Percentiles rank a stretch among this genome's conserved stretches.
Evolutionary conservation across 768 basidiomycete species (phyloP).

Genomic region (Lentinula guzmanii): DNA sequence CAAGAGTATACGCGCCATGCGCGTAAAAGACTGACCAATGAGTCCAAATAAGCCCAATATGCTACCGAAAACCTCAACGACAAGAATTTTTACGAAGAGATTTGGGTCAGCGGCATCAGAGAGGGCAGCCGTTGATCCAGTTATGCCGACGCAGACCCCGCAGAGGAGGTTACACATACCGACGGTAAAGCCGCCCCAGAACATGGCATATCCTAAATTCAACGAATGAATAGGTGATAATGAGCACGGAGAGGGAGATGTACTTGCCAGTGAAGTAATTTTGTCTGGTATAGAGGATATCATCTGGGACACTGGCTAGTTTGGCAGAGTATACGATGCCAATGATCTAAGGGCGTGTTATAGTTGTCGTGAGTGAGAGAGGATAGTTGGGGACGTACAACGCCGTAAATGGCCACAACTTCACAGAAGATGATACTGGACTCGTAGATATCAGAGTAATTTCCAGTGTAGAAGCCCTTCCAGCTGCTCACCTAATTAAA

Average conservation of each 20-base stretch:
- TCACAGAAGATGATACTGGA: constrained; percentile 97
- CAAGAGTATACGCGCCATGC: neutral
- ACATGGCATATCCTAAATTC: constrained; percentile 77
- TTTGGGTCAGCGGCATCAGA: constrained; percentile 94
- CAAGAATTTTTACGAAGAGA: constrained; percentile 93
- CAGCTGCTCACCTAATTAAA: constrained; percentile 71
- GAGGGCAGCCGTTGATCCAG: constrained; percentile 91
- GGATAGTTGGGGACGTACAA: constrained; percentile 44
- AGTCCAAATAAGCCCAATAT: constrained; percentile 91
- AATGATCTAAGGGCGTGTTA: constrained; percentile 61
- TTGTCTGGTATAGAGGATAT: constrained; percentile 69
- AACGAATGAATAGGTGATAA: neutral
- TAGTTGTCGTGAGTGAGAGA: neutral
- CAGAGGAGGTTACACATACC: constrained; percentile 94
- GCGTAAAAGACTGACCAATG: constrained; percentile 57
- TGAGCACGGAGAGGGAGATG: neutral
- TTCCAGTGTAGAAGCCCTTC: neutral
- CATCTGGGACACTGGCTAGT: constrained; percentile 53
- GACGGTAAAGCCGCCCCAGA: constrained; percentile 96
- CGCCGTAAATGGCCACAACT: constrained; percentile 98
- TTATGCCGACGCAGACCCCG: constrained; percentile 90
- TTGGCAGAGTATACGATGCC: constrained; percentile 94
- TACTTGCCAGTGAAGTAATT: constrained; percentile 88
- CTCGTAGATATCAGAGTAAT: neutral
- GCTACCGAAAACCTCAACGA: constrained; percentile 92